phyloP scores from a whole-genome alignment of 352 stramenopile genomes.

The Globisporangium nunn region DNA sequence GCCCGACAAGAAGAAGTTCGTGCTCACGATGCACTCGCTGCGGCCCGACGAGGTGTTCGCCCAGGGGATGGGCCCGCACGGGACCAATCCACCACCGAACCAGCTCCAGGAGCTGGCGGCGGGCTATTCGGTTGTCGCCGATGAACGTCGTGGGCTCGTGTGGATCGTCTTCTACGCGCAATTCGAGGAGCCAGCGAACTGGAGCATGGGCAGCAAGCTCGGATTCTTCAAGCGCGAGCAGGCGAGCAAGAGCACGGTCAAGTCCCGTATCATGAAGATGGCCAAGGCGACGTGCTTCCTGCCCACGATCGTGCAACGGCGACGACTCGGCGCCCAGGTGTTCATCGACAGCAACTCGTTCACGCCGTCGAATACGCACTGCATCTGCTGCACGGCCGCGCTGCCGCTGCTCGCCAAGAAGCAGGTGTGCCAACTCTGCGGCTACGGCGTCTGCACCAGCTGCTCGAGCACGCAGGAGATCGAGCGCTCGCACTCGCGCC shows the following conservation, averaged over 20 bases:
- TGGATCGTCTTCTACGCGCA: slow-evolving; percentile 13
- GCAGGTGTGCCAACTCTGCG: slow-evolving; percentile 55
- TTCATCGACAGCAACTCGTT: slow-evolving; percentile 21
- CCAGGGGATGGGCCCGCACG: neutral
- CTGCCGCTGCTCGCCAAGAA: slow-evolving; percentile 16
- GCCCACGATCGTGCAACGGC: slow-evolving; percentile 20
- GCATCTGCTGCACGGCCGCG: slow-evolving; percentile 20
- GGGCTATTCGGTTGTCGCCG: slow-evolving; percentile 14
- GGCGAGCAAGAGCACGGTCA: slow-evolving; percentile 12
- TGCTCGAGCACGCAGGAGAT: slow-evolving; percentile 34
- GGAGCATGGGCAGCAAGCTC: neutral
- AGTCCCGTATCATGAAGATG: slow-evolving; percentile 26
- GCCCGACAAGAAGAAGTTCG: slow-evolving; percentile 18
- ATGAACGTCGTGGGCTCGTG: slow-evolving; percentile 13
- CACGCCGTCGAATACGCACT: slow-evolving; percentile 22
- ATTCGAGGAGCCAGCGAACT: neutral
- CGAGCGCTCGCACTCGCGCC: slow-evolving; percentile 23
- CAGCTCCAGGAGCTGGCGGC: slow-evolving; percentile 14
- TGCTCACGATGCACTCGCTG: slow-evolving; percentile 30
- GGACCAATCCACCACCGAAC: slow-evolving; percentile 10
- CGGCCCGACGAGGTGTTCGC: slow-evolving; percentile 32
- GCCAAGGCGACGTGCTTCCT: slow-evolving; percentile 29
- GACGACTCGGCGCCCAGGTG: slow-evolving; percentile 25
- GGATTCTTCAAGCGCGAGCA: slow-evolving; percentile 1
- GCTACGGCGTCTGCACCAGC: slow-evolving; percentile 45